phyloP scores from a whole-genome alignment of 75 land plant species.

The Azolla pinnata region DNA sequence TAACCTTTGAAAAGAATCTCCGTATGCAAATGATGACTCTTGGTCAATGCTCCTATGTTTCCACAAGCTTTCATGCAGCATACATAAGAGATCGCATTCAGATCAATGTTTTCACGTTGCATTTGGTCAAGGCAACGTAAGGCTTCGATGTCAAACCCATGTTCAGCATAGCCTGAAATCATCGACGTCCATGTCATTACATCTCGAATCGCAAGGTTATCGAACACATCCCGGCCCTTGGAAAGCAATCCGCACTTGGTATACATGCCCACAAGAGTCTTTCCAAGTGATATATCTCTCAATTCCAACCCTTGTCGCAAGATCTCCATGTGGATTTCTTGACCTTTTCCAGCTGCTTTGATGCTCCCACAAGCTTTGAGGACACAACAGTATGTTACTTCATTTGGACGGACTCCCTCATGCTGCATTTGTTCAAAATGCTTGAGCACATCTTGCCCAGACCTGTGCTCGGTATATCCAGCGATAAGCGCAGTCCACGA shows the following conservation, averaged over 20 bases:
- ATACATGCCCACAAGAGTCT: conserved; percentile 40
- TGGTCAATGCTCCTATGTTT: conserved; percentile 7
- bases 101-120: neutral
- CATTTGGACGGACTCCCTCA: neutral
- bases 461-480: conserved; percentile 19
- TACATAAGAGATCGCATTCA: conserved; percentile 10
- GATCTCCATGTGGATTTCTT: neutral
- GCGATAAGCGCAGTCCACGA: conserved; percentile 24
- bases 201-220: conserved; percentile 5
- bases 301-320: conserved; percentile 14
- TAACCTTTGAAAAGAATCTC: conserved; percentile 16
- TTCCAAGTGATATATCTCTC: conserved; percentile 30
- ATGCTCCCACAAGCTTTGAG: neutral
- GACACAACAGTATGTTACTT: neutral
- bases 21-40: conserved; percentile 19
- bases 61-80: conserved; percentile 22
- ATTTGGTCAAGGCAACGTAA: conserved; percentile 8
- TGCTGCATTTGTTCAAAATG: conserved; percentile 1
- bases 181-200: conserved; percentile 16
- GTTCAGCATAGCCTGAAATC: conserved; percentile 13
- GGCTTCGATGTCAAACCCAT: conserved; percentile 10
- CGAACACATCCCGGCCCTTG: conserved; percentile 21
- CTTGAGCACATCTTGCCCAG: conserved; percentile 8
- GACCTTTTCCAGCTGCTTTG: neutral
- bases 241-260: conserved; percentile 27